Evolutionary conservation across 352 stramenopile genomes (phyloP), one percentile per base, ranked within the genome.

Genomic region (Pythium coloratum): DNA sequence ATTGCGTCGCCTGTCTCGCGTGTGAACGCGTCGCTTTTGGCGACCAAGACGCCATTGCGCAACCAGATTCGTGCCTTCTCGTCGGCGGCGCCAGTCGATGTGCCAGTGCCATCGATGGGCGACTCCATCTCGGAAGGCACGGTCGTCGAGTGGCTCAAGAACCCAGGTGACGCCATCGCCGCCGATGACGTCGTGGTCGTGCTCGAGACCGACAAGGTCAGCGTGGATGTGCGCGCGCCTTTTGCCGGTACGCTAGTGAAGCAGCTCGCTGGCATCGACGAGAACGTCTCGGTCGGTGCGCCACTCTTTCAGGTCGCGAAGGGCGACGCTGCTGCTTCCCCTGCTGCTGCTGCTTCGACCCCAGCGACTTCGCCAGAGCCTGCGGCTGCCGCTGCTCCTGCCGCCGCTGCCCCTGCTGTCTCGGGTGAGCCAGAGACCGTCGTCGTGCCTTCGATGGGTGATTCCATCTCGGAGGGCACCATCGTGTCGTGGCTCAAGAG

Each of bases 121-220:
- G 94, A 99, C 81, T 99, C 94, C 54, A 99, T 99, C 75, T 99
- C 94, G 2, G 95, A 99, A 77, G 97, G 97, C 42, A 99, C 96
- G 12, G 91, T 99, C 40, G 96, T 99, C 8, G 90, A 99, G 71
- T 98, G 97, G 84, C 78, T 96, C 55, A 98, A 99, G 69, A 71
- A 88, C 34, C 81, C 92, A 0, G 97, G 97, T 40, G 97, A 99
- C 67, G 89, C 80, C 44, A 90, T 99, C 44, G 78, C 90, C 7
- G 86, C 88, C 47, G 97, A 99, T 74, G 97, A 99, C 38, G 96
- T 99, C n/a, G 90, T 99, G 1, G 89, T 98, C n/a, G 91, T 99
- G 53, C 82, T 99, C 7, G 97, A 99, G 81, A 99, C 97, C 10
- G 97, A 99, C 78, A 99, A 99, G 78, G 96, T 95, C n/a, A 96